Evolutionary conservation across 2,329 filamentous ascomycete species (phyloP), one percentile per base, ranked within the genome.

Genomic region (Pseudogymnoascus sp.): DNA sequence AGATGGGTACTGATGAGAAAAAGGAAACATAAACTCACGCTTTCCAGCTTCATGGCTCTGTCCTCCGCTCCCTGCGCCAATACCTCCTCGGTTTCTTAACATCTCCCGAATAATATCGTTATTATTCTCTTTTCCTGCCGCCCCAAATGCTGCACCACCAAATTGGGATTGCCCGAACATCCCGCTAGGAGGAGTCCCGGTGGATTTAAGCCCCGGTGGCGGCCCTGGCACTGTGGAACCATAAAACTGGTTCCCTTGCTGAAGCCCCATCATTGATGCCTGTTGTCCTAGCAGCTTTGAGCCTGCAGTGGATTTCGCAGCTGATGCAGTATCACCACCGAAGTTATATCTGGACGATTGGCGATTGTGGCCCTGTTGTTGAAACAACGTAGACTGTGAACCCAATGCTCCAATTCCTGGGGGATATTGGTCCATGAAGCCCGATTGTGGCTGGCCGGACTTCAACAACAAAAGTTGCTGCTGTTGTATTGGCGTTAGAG

Each of bases 11-110:
- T 92, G 89, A 77, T 90, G 90, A 78, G 90, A 87, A 81, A 89
- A 90, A 88, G 91, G 90, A 86, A 92, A 89, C 83, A 91, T 88
- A 83, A 89, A 96, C 92, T 96, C 92, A 96, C 92, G 92, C 91
- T 96, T 96, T 86, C 87, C 87, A 78, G 87, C 83, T 80, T 96
- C 92, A 78, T 90, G 87, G 75, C 83, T 82, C 77, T 91, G 89
- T 75, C 82, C 83, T 74, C 83, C 85, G 74, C 83, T 83, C 71
- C 83, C 81, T 74, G 77, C 74, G 69, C 75, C 78, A 63, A 76
- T 74, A 66, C 80, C 75, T 72, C 83, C 83, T 72, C 85, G 84
- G 72, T 84, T 83, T 72, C 92, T 86, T 72, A 95, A 83, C 72
- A 96, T 80, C 74, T 91, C 90, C 74, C 92, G 89, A 77, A 96